These are phyloP conservation scores for Apiotrichum gracile DNA, from an alignment of 1,284 basidiomycete species.

Conservation along the genomic window DNA sequence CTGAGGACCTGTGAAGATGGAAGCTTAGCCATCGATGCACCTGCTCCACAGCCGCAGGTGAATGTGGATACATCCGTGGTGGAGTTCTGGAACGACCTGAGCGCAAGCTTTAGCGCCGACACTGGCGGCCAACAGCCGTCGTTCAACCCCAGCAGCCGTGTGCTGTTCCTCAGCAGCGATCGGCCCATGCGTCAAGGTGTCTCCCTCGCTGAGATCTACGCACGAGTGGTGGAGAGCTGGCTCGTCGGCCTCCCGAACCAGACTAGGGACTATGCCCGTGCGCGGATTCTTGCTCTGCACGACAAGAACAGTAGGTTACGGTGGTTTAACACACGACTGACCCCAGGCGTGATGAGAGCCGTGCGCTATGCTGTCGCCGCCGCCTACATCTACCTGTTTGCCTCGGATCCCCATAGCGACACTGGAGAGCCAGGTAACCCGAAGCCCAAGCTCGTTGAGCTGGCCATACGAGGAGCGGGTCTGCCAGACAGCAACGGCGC, in stretches of 20 bases:
- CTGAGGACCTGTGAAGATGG: slow-evolving; percentile 16
- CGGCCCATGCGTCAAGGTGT: slow-evolving; percentile 26
- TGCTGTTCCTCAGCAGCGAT: slow-evolving; percentile 17
- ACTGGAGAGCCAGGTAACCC: slow-evolving; percentile 3
- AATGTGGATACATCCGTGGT: background rate
- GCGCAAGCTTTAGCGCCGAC: background rate
- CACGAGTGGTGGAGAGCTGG: slow-evolving; percentile 29
- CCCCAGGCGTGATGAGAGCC: slow-evolving; percentile 21
- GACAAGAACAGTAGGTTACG: slow-evolving; percentile 19
- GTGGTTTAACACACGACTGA: background rate
- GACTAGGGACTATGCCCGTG: slow-evolving; percentile 22
- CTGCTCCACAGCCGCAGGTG: slow-evolving; percentile 2
- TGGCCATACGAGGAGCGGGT: slow-evolving; percentile 23
- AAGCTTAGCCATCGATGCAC: slow-evolving; percentile 11
- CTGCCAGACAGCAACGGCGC: slow-evolving; percentile 3
- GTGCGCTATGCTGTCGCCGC: slow-evolving; percentile 27
- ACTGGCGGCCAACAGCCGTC: background rate
- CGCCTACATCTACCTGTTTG: slow-evolving; percentile 30
- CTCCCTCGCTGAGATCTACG: slow-evolving; percentile 27
- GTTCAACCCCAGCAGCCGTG: slow-evolving; percentile 9
- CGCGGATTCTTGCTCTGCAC: slow-evolving; percentile 24
- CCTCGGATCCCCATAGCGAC: slow-evolving; percentile 6
- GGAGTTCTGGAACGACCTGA: slow-evolving; percentile 18
- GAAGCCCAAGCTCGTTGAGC: slow-evolving; percentile 23
- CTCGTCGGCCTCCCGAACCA: slow-evolving; percentile 24